A percentile compares a stretch with the other conserved stretches of the same genome.
Evolutionary conservation across 2,329 filamentous ascomycete genomes (phyloP).

Genomic region (Colletotrichum tabaci): DNA sequence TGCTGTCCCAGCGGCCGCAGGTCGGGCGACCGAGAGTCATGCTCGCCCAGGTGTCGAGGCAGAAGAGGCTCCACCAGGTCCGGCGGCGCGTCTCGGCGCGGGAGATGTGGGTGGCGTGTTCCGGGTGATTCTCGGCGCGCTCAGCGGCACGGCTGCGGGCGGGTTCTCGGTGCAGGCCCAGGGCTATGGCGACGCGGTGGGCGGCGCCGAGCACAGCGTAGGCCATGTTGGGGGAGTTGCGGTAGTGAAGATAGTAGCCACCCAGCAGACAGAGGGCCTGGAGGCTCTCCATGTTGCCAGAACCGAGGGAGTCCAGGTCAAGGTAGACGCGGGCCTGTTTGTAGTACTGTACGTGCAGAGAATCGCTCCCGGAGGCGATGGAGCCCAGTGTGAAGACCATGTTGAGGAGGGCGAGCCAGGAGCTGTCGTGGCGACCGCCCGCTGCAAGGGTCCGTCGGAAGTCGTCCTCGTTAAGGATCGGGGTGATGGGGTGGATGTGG

Average conservation of each 20-base stretch:
- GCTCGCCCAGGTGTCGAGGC: conserved; percentile 59
- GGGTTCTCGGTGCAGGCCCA: conserved; percentile 43
- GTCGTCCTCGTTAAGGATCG: conserved; percentile 71
- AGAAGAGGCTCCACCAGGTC: conserved; percentile 62
- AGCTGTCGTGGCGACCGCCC: conserved; percentile 67
- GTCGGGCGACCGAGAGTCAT: conserved; percentile 58
- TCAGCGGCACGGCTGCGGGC: conserved; percentile 22
- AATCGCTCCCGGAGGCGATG: conserved; percentile 70
- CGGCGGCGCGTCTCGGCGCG: conserved; percentile 53
- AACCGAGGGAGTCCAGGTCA: conserved; percentile 68
- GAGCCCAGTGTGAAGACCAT: conserved; percentile 75
- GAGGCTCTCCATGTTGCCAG: conserved; percentile 48
- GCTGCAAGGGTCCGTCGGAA: conserved; percentile 56
- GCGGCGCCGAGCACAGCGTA: conserved; percentile 44
- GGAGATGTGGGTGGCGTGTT: conserved; percentile 21
- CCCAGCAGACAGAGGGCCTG: conserved; percentile 45
- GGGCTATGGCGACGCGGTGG: conserved; percentile 43
- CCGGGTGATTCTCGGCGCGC: background rate
- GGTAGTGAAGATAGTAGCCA: conserved; percentile 45
- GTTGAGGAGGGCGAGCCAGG: conserved; percentile 74
- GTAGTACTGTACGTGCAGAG: conserved; percentile 71
- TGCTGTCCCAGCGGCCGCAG: conserved; percentile 49
- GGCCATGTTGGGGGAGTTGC: conserved; percentile 46
- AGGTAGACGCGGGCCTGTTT: conserved; percentile 67
- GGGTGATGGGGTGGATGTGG: conserved; percentile 72